Base-by-base conservation (phyloP, 345 rosid species). In the Iberis pinnata region DNA sequence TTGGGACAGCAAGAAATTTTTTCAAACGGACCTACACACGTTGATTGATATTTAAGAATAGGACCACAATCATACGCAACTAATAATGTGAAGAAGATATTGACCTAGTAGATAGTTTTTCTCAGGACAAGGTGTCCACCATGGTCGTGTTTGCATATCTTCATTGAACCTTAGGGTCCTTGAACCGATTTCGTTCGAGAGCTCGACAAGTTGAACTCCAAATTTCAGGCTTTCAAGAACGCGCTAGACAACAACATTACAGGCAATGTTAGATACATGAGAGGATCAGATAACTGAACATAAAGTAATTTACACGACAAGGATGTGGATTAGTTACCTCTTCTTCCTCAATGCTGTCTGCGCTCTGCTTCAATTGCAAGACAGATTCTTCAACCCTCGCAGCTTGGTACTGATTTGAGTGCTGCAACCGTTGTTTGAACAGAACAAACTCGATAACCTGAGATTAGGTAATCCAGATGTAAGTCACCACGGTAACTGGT, bases 371-470 rank as follows among this genome's bases (percentile, higher is more conserved):
- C 57, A 88, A 74, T 65, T 81, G 84, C 65, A 88, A 78, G 53
- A 88, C 57, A 38, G 89, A 63, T 33, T 75, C 67, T 75, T 92
- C 95, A 61, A 92, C 76, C 67, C 74, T 77, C 3, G 82, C 89
- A 56, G 81, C 61, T 64, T 78, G 70, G 71, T 88, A 88, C 61
- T 88, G 98, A 73, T 68, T 77, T 36, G 98, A 92, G 56, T 49
- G 75, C 68, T 88, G 94, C 74, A 92, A 70, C 19, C 77, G 69
- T 73, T 88, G 85, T 75, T 88, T 92, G 69, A 92, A 92, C 72
- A 81, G 93, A 48, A 92, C 95, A 75, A 92, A 88, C 76, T 92
- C 97, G 51, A 88, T 80, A 11, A 83, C 98, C 98, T 92, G 84
- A 68, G 66, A 19, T 51, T 13, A 60, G 31, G 49, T 41, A 55